phyloP scores from a whole-genome alignment of 75 land plant genomes.

The Cupressus sempervirens region DNA sequence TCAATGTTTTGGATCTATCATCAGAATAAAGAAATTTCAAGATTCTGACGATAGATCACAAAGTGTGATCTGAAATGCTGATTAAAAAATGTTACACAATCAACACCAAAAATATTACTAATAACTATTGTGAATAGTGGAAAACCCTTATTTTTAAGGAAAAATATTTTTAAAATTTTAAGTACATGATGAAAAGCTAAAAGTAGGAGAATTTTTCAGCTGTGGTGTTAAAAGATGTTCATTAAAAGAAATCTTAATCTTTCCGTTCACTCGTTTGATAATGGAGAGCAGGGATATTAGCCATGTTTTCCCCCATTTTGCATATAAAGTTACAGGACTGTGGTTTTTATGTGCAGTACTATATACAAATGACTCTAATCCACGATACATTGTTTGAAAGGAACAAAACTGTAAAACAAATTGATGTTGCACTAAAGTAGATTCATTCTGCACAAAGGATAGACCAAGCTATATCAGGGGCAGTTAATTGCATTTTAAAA shows the following conservation, averaged over 20 bases:
- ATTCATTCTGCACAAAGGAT: neutral
- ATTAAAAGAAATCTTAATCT: neutral
- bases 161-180: no score
- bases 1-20: no score
- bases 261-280: neutral
- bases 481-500: neutral
- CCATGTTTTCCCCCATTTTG: neutral
- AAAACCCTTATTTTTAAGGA: no score
- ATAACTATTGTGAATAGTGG: no score
- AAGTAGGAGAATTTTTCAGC: neutral
- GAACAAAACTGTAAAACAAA: neutral
- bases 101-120: no score
- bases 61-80: no score
- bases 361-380: neutral
- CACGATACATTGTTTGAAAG: neutral
- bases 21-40: no score
- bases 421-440: neutral
- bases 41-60: no score
- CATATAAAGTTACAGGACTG: neutral
- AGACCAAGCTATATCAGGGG: neutral
- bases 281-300: neutral
- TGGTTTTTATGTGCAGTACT: neutral
- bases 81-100: no score
- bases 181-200: no score
- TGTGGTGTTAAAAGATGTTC: neutral